Conservation (phyloP, 2,329 filamentous ascomycete genomes). For the Clarireedia hainanense region DNA sequence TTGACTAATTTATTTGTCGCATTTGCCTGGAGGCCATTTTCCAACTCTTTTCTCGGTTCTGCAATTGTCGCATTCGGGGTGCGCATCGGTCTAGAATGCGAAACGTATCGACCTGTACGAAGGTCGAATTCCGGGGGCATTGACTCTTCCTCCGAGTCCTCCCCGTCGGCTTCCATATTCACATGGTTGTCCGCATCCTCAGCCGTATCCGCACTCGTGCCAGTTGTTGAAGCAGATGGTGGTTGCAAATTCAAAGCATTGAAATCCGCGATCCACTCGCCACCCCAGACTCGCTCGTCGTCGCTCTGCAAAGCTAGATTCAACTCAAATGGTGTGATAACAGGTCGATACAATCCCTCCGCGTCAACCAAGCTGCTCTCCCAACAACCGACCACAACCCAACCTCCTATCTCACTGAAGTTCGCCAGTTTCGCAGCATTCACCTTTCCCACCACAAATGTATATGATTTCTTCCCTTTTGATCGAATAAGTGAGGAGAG, state of each 20-base stretch:
- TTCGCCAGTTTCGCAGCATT: constrained; percentile 96
- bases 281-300: constrained; percentile 72
- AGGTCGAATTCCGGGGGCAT: constrained; percentile 88
- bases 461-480: constrained; percentile 90
- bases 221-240: not conserved
- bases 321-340: constrained; percentile 93
- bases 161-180: not conserved
- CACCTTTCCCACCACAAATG: constrained; percentile 92
- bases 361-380: constrained; percentile 90
- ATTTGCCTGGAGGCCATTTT: constrained; percentile 18
- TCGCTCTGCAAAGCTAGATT: constrained; percentile 69
- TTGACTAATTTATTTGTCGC: constrained; percentile 51
- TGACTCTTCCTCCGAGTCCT: constrained; percentile 55
- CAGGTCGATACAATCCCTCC: constrained; percentile 77
- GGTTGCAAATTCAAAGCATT: constrained; percentile 43
- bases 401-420: constrained; percentile 89
- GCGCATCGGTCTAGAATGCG: constrained; percentile 68
- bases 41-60: constrained; percentile 15
- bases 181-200: constrained; percentile 15
- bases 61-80: constrained; percentile 1
- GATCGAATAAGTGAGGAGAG: constrained; percentile 64
- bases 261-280: constrained; percentile 84
- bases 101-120: constrained; percentile 75
- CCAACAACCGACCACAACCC: constrained; percentile 98
- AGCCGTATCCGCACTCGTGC: constrained; percentile 14